A percentile compares a stretch with the other conserved stretches of the same genome.
Conservation (phyloP, 192 early-diverging fungal species). For the Coemansia sp. region DNA sequence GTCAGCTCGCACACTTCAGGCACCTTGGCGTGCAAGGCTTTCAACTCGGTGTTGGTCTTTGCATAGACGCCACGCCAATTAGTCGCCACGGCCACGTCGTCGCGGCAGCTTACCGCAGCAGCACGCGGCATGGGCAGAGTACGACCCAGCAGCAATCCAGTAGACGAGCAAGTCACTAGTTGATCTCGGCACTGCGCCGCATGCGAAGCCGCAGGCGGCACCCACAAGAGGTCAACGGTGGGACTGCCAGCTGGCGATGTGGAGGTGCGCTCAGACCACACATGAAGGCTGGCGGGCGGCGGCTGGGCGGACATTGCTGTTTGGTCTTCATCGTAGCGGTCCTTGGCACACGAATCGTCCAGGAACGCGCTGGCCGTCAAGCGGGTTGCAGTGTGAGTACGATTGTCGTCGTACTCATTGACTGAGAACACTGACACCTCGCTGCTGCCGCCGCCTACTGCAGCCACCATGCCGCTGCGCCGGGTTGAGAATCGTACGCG, state of each 20-base stretch:
- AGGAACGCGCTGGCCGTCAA: slow-evolving; percentile 24
- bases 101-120: slow-evolving; percentile 35
- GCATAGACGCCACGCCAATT: slow-evolving; percentile 46
- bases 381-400: slow-evolving; percentile 5
- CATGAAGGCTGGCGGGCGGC: slow-evolving; percentile 27
- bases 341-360: slow-evolving; percentile 34
- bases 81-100: slow-evolving; percentile 39
- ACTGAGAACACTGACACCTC: slow-evolving; percentile 28
- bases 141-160: slow-evolving; percentile 16
- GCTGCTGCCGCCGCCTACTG: slow-evolving; percentile 23
- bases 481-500: slow-evolving; percentile 40
- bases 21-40: slow-evolving; percentile 27
- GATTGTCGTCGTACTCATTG: slow-evolving; percentile 28
- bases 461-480: slow-evolving; percentile 35
- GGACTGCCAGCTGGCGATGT: slow-evolving; percentile 11
- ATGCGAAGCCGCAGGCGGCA: slow-evolving; percentile 27
- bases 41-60: slow-evolving; percentile 27
- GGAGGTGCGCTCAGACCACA: slow-evolving; percentile 22
- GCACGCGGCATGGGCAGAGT: slow-evolving; percentile 28
- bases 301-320: slow-evolving; percentile 19
- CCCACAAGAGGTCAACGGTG: slow-evolving; percentile 39
- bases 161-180: slow-evolving; percentile 22
- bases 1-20: slow-evolving; percentile 42
- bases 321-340: slow-evolving; percentile 30
- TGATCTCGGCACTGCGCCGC: slow-evolving; percentile 27